Percentiles rank a stretch among this genome's conserved stretches.
Conservation (phyloP, 257 asterid genomes). For the Penstemon newberryi region DNA sequence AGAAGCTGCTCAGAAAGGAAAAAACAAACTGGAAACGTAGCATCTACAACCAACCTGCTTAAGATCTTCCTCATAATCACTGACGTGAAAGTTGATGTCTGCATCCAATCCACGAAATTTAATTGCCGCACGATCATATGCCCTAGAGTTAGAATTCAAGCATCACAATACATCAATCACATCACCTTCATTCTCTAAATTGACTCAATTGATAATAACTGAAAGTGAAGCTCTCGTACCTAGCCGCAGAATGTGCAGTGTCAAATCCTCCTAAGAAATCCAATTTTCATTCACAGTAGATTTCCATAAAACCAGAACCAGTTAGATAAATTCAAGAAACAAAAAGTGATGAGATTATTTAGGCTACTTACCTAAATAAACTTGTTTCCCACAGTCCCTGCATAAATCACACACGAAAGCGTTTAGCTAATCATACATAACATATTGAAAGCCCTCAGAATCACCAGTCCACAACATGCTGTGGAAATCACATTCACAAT, state of each 20-base stretch:
- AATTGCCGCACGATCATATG: slow-evolving; percentile 94
- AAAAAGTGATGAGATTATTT: slow-evolving; percentile 1
- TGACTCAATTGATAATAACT: slow-evolving; percentile 19
- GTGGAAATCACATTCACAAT: slow-evolving; percentile 12
- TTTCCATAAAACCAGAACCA: slow-evolving; percentile 22
- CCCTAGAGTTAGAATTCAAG: slow-evolving; percentile 50
- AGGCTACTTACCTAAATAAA: slow-evolving; percentile 68
- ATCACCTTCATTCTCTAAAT: slow-evolving; percentile 13
- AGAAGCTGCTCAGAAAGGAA: slow-evolving; percentile 15
- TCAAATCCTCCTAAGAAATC: slow-evolving; percentile 82
- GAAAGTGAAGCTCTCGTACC: slow-evolving; percentile 42
- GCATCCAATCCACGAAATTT: slow-evolving; percentile 94
- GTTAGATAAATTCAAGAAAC: slow-evolving; percentile 13
- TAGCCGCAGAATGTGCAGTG: slow-evolving; percentile 97
- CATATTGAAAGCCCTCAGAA: not conserved
- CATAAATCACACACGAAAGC: slow-evolving; percentile 36
- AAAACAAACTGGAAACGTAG: not conserved
- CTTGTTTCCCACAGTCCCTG: slow-evolving; percentile 99
- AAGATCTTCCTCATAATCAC: slow-evolving; percentile 78
- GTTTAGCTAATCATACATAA: slow-evolving; percentile 20
- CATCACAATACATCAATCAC: slow-evolving; percentile 10
- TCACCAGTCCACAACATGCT: slow-evolving; percentile 18
- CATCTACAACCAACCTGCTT: slow-evolving; percentile 54
- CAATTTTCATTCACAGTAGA: slow-evolving; percentile 27
- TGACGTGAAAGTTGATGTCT: slow-evolving; percentile 76